Evolutionary conservation across 1,139 yeast genomes (phyloP), one percentile per base, ranked within the genome.

Genomic region (Wickerhamiella infanticola): DNA sequence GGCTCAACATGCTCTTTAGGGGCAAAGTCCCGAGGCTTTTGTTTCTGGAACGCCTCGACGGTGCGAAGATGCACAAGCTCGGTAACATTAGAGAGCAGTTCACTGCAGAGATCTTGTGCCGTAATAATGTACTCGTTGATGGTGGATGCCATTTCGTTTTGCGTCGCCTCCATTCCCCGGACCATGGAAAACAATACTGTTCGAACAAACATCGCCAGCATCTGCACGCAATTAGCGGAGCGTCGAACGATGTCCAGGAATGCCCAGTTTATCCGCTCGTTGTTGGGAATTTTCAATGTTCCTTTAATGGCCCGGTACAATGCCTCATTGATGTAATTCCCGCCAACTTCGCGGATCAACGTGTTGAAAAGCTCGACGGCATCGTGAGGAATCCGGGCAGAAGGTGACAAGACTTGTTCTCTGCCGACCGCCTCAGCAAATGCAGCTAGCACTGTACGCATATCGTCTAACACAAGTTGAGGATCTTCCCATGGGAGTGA

Each of bases 371-470:
- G 63, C 49, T 78, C 85, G 44, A 76, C 65, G 0, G 86, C 74
- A 56, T 78, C 75, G 42, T 75, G 79, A 3, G 81, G 73, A 5
- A 83, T 69, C 51, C 73, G 79, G 24, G 63, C 61, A 5, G 63
- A 58, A 1, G 94, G 84, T 1, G 79, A 70, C 45, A 88, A 64
- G 56, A 85, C 95, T 57, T 84, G 72, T 5, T 81, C 69, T 56
- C 97, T 70, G 3, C 94, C 81, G 5, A 85, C 69, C 1, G 90
- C 73, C 62, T 88, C 97, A 31, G 86, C 83, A 3, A 81, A 73
- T 31, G 84, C 74, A 53, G 78, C 78, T 40, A 86, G 65, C 48
- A 84, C 72, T 1, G 70, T 66, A 54, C 84, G 90, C 3, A 83
- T 78, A 37, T 69, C 66, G 13, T 51, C 51, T 7, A 54, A 40